Evolutionary conservation across 345 rosid species (phyloP), one percentile per base, ranked within the genome.

Genomic region (Lumnitzera racemosa): DNA sequence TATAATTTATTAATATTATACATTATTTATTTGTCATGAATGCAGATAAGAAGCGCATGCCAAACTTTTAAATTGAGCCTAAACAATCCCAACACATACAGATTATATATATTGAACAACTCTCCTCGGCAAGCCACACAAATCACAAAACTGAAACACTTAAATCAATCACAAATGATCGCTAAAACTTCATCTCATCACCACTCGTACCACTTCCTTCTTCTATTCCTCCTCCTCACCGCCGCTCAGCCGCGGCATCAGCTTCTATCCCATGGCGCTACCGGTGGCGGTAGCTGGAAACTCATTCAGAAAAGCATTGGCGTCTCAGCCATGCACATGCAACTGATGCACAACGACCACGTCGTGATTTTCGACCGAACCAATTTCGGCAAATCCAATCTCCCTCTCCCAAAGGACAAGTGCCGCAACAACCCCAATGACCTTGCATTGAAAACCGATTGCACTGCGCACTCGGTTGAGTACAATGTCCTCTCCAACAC

Each of bases 321-420:
- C 16, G 27, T 75, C 20, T 51, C 70, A 14, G 70, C 75, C 69
- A 70, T 75, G 75, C 79, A 75, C 58, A 64, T 67, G 75, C 75
- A 75, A 56, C 70, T 75, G 51, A 72, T 75, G 54, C 59, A 53
- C 46, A 70, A 75, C 58, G 72, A 74, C 61, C 68, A 67, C 11
- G 72, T 74, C 11, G 56, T 74, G 29, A 63, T 74, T 48, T 70
- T 63, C 46, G 79, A 74, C 51, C 68, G 79, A 57, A 74, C 79
- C 11, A 75, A 76, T 58, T 78, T 73, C 56, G 86, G 83, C 14
- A 70, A 52, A n/a, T 80, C 85, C 61, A 74, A 80, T 55, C 68
- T 80, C 56, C 61, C 82, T 55, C 68, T 80, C 13, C 79, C 81
- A 1, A 6, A 69, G 7, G 77, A 75, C 11, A 62, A 64, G 7